Base-by-base conservation (phyloP, 768 basidiomycete genomes). In the Solioccasus polychromus region DNA sequence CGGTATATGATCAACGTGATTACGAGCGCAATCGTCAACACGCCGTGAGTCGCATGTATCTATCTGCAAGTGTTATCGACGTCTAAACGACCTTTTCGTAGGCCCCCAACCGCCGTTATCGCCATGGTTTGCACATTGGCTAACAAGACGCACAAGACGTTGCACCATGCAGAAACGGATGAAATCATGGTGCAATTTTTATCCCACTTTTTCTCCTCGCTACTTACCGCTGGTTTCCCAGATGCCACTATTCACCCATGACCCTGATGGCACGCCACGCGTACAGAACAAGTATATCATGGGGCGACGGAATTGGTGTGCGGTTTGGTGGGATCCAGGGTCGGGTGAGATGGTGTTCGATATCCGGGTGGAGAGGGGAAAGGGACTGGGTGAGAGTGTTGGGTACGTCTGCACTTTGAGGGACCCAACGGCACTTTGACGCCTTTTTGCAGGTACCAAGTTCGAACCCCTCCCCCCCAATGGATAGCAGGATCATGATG, bases 21-120 rank as follows among this genome's bases (percentile, higher is more conserved):
- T 8, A 82, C 88, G 5, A 92, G 90, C 57, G 95, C 95, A 12
- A 98, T 99, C 52, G 95, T 99, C 38, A 95, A 96, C 61, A 96
- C 95, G 5, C 93, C 95, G 86, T 85, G 60, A 61, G 87, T 72
- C 9, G 8, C 48, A 6, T 28, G 15, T 29, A 23, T 12, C 12
- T 12, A 9, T n/a, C 14, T 11, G 2, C 39, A 35, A 17, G 29
- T 44, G 23, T 17, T 17, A n/a, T 45, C 30, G 49, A 28, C 17
- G 9, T 22, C 8, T 24, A 25, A 46, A 4, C 23, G 19, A 38
- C 26, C 22, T 22, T n/a, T 43, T 36, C 8, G 18, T 44, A 71
- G 68, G 26, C 88, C 88, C 12, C 90, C 91, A 1, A 67, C 70
- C 42, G 77, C 72, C 3, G 92, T 94, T 12, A 78, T 94, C 34